Evolutionary conservation across 345 rosid genomes (phyloP).

Genomic region (Atalantia buxifolia): DNA sequence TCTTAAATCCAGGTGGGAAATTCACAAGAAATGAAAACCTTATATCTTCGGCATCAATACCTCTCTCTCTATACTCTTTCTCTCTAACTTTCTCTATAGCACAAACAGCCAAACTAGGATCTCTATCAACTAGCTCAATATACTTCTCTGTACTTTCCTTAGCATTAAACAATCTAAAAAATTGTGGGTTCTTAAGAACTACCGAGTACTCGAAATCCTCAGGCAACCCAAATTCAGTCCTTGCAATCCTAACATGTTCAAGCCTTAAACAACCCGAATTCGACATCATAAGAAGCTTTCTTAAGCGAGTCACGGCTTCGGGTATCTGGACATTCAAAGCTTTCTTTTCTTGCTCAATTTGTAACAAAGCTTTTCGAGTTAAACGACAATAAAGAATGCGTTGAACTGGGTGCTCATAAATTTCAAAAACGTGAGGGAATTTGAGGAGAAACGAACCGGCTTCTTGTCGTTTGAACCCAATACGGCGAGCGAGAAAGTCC

Average conservation of each 20-base stretch:
- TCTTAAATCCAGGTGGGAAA: slow-evolving; percentile 93
- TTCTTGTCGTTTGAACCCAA: slow-evolving; percentile 74
- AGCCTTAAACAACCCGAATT: slow-evolving; percentile 68
- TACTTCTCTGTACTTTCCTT: slow-evolving; percentile 77
- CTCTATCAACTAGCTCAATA: slow-evolving; percentile 69
- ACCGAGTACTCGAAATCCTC: slow-evolving; percentile 91
- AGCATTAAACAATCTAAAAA: slow-evolving; percentile 65
- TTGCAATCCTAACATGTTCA: slow-evolving; percentile 78
- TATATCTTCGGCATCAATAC: slow-evolving; percentile 75
- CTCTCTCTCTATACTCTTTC: slow-evolving; percentile 78
- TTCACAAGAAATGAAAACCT: slow-evolving; percentile 80
- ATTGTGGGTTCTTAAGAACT: slow-evolving; percentile 58
- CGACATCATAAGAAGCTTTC: slow-evolving; percentile 86
- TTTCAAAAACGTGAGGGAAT: slow-evolving; percentile 77
- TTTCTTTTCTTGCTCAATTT: slow-evolving; percentile 63
- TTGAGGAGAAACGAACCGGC: slow-evolving; percentile 77
- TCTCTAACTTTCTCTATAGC: slow-evolving; percentile 83
- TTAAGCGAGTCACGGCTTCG: slow-evolving; percentile 54
- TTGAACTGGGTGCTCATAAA: slow-evolving; percentile 93
- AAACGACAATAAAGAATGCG: slow-evolving; percentile 71
- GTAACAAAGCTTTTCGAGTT: slow-evolving; percentile 59
- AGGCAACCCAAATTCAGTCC: slow-evolving; percentile 79
- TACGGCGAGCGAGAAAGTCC: slow-evolving; percentile 65
- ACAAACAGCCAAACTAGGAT: slow-evolving; percentile 50
- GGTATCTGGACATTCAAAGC: slow-evolving; percentile 63